A percentile compares a stretch with the other conserved stretches of the same genome.
These are phyloP conservation scores for Chlorella sp. DNA, from an alignment of 139 green algal genomes.

Conservation along the genomic window DNA sequence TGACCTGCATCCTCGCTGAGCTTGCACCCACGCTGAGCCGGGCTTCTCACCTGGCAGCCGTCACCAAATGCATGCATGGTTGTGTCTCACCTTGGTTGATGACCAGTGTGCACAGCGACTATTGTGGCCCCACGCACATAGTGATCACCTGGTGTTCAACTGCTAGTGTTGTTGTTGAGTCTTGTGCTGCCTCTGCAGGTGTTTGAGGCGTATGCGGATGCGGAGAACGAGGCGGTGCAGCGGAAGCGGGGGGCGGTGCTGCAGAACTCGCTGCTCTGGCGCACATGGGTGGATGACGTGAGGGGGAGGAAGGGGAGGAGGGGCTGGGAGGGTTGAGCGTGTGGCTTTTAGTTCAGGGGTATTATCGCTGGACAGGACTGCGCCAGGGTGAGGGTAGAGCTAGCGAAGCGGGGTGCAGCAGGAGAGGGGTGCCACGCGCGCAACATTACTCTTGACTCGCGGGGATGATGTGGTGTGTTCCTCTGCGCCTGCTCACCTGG, in stretches of 20 bases:
- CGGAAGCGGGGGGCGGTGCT: slow-evolving; percentile 20
- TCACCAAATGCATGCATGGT: not conserved
- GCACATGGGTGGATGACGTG: slow-evolving; percentile 27
- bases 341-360: not conserved
- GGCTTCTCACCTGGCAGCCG: not conserved
- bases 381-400: too few species aligned
- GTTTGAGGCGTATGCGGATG: slow-evolving; percentile 8
- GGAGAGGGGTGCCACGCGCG: too few species aligned
- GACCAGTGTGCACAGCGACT: too few species aligned
- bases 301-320: not conserved
- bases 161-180: too few species aligned
- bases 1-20: not conserved
- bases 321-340: not conserved
- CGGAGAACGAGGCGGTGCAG: slow-evolving; percentile 1
- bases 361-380: not conserved
- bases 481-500: not conserved
- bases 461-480: not conserved
- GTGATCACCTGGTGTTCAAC: too few species aligned
- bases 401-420: too few species aligned
- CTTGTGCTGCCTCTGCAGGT: not conserved
- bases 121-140: too few species aligned
- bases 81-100: not conserved
- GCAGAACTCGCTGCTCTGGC: slow-evolving; percentile 36
- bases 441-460: too few species aligned
- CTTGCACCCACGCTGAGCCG: not conserved